Evolutionary conservation across 768 basidiomycete species (phyloP), one percentile per base, ranked within the genome.

Genomic region (Mycena rosella): DNA sequence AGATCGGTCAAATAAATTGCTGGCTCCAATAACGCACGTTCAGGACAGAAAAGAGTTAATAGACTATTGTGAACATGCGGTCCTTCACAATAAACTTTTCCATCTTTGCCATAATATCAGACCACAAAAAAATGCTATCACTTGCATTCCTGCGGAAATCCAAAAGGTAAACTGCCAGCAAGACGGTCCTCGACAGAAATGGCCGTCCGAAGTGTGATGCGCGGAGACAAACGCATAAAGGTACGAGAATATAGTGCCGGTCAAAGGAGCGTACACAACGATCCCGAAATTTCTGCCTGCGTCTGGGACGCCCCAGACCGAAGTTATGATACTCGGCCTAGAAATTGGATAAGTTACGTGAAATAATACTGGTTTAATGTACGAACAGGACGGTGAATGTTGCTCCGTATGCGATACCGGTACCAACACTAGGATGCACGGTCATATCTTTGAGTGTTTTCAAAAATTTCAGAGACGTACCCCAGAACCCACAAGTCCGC

Each of bases 271-370:
- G 71, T 92, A 93, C 53, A 90, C 88, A 62, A 93, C 74, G 40
- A 93, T 77, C 27, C 93, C 92, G 65, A 88, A 95, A 76, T 95
- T 95, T 63, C 94, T 87, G 11, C 89, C 94, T 6, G 90, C 80
- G 67, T 92, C 85, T n/a, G 82, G 73, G 29, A 84, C 75, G 15
- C 94, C 94, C 91, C 92, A 95, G 26, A 91, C 82, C 1, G 90
- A 83, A 3, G 89, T 87, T 5, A 93, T 78, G 30, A 95, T 84
- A 59, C 91, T 88, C 2, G 94, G 93, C 15, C 91, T 92, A 24
- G 22, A 62, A 32, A n/a, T 42, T 67, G 36, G 27, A 55, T 60
- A 49, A 62, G 42, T 45, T 62, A n/a, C 34, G 26, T 18, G 49
- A 55, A 51, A 36, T 15, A 14, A 8, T 27, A n/a, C n/a, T 24